Evolutionary conservation across 768 basidiomycete species (phyloP), one percentile per base, ranked within the genome.

Genomic region (Termitomyces sp.): DNA sequence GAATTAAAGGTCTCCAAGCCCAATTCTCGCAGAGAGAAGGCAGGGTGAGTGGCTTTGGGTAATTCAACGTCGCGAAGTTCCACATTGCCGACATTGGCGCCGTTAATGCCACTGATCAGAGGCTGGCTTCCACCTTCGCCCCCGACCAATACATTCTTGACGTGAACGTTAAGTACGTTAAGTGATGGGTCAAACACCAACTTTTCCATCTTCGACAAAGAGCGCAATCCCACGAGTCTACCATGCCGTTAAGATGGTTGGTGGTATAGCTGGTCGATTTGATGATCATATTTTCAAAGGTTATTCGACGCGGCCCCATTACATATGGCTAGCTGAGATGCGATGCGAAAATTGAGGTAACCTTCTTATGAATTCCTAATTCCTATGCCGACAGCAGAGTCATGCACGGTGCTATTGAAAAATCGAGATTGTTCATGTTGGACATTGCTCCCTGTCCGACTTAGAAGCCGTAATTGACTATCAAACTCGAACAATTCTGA

Each of bases 341-440:
- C 43, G 26, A 1, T 9, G 39, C n/a, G 26, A 53, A 12, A 9
- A 5, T 33, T 39, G 16, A 36, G 40, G 5, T 22, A 43, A 62
- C 58, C 60, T 60, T 63, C 40, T 58, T 63, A 51, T 62, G 65
- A 50, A 66, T 57, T 32, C 62, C 59, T 55, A 50, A 66, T 57
- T 32, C 62, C 59, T 55, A 62, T 62, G 14, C 50, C 63, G 24
- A 61, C 65, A 16, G 59, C 61, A 33, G 61, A 56, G 37, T 64
- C 55, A 47, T 66, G 64, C 13, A 64, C 63, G 1, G 57, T 62
- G 55, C 57, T 59, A 5, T 55, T 53, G 24, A 45, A 56, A 50
- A 64, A 63, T 43, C 58, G 53, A 61, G 59, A 26, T 62, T 62
- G 12, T 18, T 32, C 58, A 63, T 62, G 45, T 63, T 36, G 5